phyloP scores from a whole-genome alignment of 148 eudicot species.

The Chenopodium berlandieri region DNA sequence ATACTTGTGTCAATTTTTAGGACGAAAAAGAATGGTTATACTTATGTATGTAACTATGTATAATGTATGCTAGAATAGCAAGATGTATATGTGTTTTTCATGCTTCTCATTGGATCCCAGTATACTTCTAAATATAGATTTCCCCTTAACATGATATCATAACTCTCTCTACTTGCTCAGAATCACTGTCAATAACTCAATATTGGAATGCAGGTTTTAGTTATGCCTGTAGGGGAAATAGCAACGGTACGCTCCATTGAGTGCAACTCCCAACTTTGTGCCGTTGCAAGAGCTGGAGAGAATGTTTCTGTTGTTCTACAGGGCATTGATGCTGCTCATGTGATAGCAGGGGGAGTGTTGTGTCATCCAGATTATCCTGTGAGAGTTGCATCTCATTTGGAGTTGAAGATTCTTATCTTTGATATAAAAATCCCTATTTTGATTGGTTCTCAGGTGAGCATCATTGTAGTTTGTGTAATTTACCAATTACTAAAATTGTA shows the following conservation, averaged over 20 bases:
- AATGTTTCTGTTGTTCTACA: conserved; percentile 74
- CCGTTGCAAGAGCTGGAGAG: conserved; percentile 91
- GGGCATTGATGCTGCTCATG: conserved; percentile 60
- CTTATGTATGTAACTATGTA: too few relatives aligned
- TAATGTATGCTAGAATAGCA: too few relatives aligned
- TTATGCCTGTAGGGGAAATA: conserved; percentile 77
- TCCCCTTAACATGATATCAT: not conserved
- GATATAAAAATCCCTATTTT: conserved; percentile 71
- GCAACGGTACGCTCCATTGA: conserved; percentile 76
- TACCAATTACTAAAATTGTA: not conserved
- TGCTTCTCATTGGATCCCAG: too few relatives aligned
- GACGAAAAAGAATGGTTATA: too few relatives aligned
- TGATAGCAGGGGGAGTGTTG: conserved; percentile 79
- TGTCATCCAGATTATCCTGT: conserved; percentile 97
- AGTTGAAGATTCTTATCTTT: conserved; percentile 76
- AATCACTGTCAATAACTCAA: not conserved
- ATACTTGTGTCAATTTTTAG: too few relatives aligned
- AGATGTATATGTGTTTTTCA: too few relatives aligned
- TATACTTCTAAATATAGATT: not conserved
- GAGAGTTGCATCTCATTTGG: conserved; percentile 64
- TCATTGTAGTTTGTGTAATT: not conserved
- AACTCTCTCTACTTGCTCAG: conserved; percentile 10
- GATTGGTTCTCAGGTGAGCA: conserved; percentile 76
- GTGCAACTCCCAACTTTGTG: conserved; percentile 64
- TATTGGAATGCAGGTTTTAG: conserved; percentile 54